Percentiles rank a stretch among this genome's conserved stretches.
Evolutionary conservation across 2,329 filamentous ascomycete genomes (phyloP).

Genomic region (Trichoderma atrobrunneum): DNA sequence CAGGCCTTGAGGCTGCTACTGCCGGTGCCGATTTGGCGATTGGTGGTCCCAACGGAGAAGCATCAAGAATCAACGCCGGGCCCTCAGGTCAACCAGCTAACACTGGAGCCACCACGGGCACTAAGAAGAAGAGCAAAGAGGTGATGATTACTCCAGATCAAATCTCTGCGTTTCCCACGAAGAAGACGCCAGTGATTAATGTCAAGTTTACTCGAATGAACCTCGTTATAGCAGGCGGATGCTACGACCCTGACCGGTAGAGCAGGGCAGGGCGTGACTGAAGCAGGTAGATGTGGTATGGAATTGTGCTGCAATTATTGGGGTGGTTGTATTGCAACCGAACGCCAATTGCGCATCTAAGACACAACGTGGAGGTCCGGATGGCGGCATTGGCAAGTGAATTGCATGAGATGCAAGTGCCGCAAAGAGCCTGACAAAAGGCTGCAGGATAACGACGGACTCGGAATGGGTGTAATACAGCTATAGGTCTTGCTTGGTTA

Average conservation of each 20-base stretch:
- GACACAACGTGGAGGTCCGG: neutral
- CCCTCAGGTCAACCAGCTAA: constrained; percentile 30
- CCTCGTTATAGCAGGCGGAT: constrained; percentile 79
- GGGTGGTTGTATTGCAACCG: neutral
- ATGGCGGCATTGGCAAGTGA: neutral
- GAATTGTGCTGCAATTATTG: neutral
- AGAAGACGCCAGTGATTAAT: constrained; percentile 92
- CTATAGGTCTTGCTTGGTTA: neutral
- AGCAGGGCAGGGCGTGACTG: constrained; percentile 19
- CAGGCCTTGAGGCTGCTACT: constrained; percentile 42
- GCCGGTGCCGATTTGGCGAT: constrained; percentile 40
- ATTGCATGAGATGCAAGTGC: neutral
- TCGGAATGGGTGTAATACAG: neutral
- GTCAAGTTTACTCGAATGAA: constrained; percentile 96
- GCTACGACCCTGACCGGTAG: constrained; percentile 55
- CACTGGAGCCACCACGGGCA: constrained; percentile 30
- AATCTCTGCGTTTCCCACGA: constrained; percentile 91
- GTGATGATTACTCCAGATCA: constrained; percentile 89
- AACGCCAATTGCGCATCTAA: neutral
- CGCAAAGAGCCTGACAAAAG: neutral
- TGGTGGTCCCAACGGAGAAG: constrained; percentile 28
- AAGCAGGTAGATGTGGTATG: neutral
- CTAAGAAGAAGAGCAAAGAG: constrained; percentile 82
- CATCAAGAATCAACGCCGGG: constrained; percentile 29
- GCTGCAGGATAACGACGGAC: neutral